Evolutionary conservation across 495 filamentous ascomycete species (phyloP).

Genomic region (Xylaria sp.): DNA sequence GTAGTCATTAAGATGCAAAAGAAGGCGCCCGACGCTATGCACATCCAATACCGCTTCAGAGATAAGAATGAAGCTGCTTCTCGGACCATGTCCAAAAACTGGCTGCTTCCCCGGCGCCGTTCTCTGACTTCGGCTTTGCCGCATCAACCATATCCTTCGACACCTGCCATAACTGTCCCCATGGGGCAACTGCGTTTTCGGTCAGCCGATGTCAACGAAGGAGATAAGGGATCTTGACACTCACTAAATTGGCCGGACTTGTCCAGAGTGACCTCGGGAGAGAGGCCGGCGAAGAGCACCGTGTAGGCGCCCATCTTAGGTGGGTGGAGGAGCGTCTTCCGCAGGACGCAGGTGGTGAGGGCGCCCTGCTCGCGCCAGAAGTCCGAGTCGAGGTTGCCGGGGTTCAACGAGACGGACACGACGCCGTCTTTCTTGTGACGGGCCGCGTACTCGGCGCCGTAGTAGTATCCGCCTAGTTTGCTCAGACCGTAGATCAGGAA

Average conservation of each 20-base stretch:
- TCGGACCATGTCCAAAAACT: background rate
- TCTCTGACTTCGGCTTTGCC: background rate
- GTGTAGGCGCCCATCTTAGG: slow-evolving; percentile 49
- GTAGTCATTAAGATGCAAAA: no score
- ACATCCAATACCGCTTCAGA: background rate
- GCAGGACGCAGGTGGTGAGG: background rate
- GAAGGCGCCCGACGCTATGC: background rate
- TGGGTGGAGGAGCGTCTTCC: slow-evolving; percentile 5
- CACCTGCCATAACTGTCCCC: slow-evolving; percentile 40
- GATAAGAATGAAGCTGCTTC: background rate
- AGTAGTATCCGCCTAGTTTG: slow-evolving; percentile 33
- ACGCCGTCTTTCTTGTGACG: slow-evolving; percentile 29
- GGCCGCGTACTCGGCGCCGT: slow-evolving; percentile 30
- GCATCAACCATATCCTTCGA: background rate
- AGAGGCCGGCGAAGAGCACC: slow-evolving; percentile 49
- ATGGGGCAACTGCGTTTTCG: slow-evolving; percentile 39
- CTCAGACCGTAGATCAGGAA: slow-evolving; percentile 28
- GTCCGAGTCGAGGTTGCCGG: slow-evolving; percentile 47
- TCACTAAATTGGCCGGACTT: slow-evolving; percentile 18
- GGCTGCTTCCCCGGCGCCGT: background rate
- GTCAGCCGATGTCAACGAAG: background rate
- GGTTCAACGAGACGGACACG: slow-evolving; percentile 44
- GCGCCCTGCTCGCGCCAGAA: slow-evolving; percentile 27
- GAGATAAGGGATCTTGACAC: background rate
- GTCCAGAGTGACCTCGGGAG: slow-evolving; percentile 40